phyloP scores from a whole-genome alignment of 1,284 basidiomycete species.

The Ustilago vetiveriae region DNA sequence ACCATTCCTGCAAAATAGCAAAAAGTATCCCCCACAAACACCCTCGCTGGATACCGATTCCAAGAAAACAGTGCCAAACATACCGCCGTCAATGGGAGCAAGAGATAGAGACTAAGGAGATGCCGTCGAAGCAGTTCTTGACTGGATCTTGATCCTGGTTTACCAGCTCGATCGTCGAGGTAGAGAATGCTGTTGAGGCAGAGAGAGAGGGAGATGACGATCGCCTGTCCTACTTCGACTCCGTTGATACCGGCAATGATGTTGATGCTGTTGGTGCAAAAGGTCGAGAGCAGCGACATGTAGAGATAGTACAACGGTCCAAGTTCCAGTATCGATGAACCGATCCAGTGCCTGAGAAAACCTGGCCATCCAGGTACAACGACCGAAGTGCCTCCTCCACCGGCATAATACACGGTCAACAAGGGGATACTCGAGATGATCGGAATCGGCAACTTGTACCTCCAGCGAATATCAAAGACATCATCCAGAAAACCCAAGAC shows the following conservation, averaged over 20 bases:
- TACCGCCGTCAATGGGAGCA: conserved; percentile 90
- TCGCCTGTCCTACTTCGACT: conserved; percentile 86
- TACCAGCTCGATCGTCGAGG: conserved; percentile 56
- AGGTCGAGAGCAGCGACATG: conserved; percentile 94
- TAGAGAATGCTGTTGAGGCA: conserved; percentile 91
- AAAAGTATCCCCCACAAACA: conserved; percentile 95
- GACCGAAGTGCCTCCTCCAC: conserved; percentile 90
- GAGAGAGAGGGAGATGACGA: conserved; percentile 90
- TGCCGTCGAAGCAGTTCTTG: conserved; percentile 86
- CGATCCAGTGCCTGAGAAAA: conserved; percentile 56
- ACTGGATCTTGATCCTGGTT: conserved; percentile 41
- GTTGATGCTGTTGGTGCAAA: conserved; percentile 98
- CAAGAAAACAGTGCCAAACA: conserved; percentile 77
- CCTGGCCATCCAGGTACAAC: conserved; percentile 77
- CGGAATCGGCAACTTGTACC: conserved; percentile 94
- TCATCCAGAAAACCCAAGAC: conserved; percentile 96
- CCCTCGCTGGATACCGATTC: conserved; percentile 81
- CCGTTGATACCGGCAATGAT: conserved; percentile 98
- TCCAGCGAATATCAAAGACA: conserved; percentile 97
- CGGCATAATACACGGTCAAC: conserved; percentile 94
- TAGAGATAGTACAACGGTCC: conserved; percentile 95
- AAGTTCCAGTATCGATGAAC: conserved; percentile 87
- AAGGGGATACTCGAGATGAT: conserved; percentile 94
- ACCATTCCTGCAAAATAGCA: conserved; percentile 85
- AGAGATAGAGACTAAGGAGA: conserved; percentile 93